These are phyloP conservation scores for Antitrichia curtipendula DNA, from an alignment of 225 moss, liverwort and hornwort species.

Conservation along the genomic window DNA sequence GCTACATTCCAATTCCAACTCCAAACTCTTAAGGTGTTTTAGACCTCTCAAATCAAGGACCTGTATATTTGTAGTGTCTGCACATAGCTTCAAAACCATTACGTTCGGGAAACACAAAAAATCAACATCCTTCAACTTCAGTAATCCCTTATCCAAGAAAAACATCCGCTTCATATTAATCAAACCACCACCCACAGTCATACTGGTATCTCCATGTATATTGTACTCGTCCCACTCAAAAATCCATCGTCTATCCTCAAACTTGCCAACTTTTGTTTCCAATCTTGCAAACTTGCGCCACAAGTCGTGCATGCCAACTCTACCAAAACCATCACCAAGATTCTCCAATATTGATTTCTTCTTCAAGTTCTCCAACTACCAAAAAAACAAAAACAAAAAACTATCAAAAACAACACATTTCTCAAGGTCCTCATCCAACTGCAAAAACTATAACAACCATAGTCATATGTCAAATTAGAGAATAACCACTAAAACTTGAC, in stretches of 20 bases:
- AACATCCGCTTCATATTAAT: background rate
- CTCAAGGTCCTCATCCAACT: fast-evolving
- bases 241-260: background rate
- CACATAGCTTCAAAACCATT: background rate
- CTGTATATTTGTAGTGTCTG: background rate
- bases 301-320: slow-evolving; percentile 2
- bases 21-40: no score
- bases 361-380: background rate
- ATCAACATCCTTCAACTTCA: background rate
- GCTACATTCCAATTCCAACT: no score
- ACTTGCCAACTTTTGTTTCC: background rate
- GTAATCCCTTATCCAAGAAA: background rate
- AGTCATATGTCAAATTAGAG: fast-evolving
- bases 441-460: fast-evolving
- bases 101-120: fast-evolving
- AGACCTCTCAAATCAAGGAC: no score
- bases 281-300: background rate
- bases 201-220: background rate
- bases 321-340: background rate
- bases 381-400: background rate
- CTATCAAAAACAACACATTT: fast-evolving
- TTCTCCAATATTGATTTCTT: background rate
- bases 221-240: background rate
- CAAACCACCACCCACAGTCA: background rate
- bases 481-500: fast-evolving